These are phyloP conservation scores for Trichoderma harzianum DNA, from an alignment of 2,329 filamentous ascomycete genomes.

Conservation along the genomic window DNA sequence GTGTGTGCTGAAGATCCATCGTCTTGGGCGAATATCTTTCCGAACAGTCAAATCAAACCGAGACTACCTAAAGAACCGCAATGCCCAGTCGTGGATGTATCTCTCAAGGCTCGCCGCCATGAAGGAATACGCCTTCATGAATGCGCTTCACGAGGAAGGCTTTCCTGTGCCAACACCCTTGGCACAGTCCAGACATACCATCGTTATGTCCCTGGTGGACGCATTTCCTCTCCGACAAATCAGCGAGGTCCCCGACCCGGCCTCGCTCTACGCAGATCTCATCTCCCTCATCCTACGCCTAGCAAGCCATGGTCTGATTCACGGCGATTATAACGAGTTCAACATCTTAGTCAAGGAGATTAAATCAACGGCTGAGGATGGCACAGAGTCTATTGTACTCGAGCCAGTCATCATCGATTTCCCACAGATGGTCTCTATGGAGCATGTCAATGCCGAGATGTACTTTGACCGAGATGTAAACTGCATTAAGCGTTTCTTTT, in stretches of 20 bases:
- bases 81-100: conserved; percentile 93
- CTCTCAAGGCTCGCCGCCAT: conserved; percentile 87
- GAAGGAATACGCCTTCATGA: conserved; percentile 95
- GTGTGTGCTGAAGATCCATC: conserved; percentile 89
- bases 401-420: conserved; percentile 93
- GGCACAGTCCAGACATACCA: conserved; percentile 87
- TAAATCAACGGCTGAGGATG: conserved; percentile 39
- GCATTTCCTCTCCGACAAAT: conserved; percentile 91
- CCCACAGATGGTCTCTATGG: conserved; percentile 95
- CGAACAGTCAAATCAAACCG: conserved; percentile 93
- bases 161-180: conserved; percentile 88
- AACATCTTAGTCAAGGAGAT: conserved; percentile 92
- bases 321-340: conserved; percentile 99
- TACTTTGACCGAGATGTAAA: conserved; percentile 96
- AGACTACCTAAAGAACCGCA: conserved; percentile 84
- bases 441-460: conserved; percentile 89
- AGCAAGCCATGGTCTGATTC: conserved; percentile 84
- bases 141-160: conserved; percentile 74
- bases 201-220: conserved; percentile 93
- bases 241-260: conserved; percentile 75
- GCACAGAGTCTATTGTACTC: conserved; percentile 47
- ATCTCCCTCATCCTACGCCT: conserved; percentile 82
- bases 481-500: conserved; percentile 93
- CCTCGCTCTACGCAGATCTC: conserved; percentile 83
- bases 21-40: conserved; percentile 93